Conservation (phyloP, 768 basidiomycete species). For the Xerocomellus intermedius region DNA sequence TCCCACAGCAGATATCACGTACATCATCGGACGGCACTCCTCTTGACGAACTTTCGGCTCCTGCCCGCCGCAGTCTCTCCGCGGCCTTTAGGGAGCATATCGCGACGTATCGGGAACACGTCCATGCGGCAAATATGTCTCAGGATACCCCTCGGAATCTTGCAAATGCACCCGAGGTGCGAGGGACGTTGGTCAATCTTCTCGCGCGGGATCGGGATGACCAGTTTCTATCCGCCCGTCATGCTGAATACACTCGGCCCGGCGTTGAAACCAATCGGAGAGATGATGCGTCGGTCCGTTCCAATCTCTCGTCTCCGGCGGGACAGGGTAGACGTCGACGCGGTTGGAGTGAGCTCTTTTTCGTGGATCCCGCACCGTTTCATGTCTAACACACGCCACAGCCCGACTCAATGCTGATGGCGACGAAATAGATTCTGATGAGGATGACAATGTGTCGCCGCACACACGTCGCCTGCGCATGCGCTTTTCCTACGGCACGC, state of each 20-base stretch:
- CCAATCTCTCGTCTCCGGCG: slow-evolving; percentile 9
- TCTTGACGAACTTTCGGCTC: slow-evolving; percentile 14
- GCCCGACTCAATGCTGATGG: slow-evolving; percentile 50
- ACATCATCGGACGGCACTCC: slow-evolving; percentile 24
- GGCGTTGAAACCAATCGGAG: slow-evolving; percentile 9
- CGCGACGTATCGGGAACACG: slow-evolving; percentile 13
- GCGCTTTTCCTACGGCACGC: slow-evolving; percentile 26
- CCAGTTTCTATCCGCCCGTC: slow-evolving; percentile 3
- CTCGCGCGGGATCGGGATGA: slow-evolving; percentile 28
- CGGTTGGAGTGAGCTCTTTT: slow-evolving; percentile 32
- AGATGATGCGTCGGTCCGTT: slow-evolving; percentile 6
- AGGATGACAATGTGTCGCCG: slow-evolving; percentile 52
- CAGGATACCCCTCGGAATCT: slow-evolving; percentile 22
- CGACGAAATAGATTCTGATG: slow-evolving; percentile 60
- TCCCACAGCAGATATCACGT: slow-evolving; percentile 25
- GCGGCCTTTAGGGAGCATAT: slow-evolving; percentile 23
- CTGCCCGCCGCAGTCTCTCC: slow-evolving; percentile 20
- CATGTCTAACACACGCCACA: slow-evolving; percentile 17
- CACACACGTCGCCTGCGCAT: slow-evolving; percentile 49
- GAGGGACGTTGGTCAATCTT: slow-evolving; percentile 22
- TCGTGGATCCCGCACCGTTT: background rate
- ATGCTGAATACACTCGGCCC: slow-evolving; percentile 4
- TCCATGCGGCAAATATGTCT: slow-evolving; percentile 2
- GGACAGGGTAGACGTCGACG: slow-evolving; percentile 30
- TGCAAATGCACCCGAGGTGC: slow-evolving; percentile 23